Evolutionary conservation across 768 basidiomycete genomes (phyloP).

Genomic region (Tremella fuciformis): DNA sequence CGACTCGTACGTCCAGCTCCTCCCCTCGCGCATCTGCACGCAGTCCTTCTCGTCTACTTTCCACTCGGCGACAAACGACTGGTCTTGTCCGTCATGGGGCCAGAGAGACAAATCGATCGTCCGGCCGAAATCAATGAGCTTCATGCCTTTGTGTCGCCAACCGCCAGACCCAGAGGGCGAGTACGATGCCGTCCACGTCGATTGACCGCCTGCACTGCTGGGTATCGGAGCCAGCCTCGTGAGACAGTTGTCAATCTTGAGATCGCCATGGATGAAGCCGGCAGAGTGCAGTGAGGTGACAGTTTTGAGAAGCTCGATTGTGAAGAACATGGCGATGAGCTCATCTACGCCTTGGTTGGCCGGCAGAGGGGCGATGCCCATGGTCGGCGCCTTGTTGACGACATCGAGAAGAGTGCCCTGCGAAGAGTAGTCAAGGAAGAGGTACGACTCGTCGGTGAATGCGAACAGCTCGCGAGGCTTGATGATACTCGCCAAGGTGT

Average conservation of each 20-base stretch:
- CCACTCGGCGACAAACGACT: constrained; percentile 85
- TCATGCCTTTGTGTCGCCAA: constrained; percentile 83
- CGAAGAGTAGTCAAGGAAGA: constrained; percentile 79
- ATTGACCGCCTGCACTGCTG: constrained; percentile 67
- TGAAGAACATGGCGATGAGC: constrained; percentile 90
- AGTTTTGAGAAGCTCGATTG: constrained; percentile 78
- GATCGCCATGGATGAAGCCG: constrained; percentile 93
- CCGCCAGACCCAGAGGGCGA: constrained; percentile 73
- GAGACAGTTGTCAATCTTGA: constrained; percentile 99
- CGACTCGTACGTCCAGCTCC: constrained; percentile 89
- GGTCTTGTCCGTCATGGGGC: constrained; percentile 58
- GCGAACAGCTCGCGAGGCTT: constrained; percentile 74
- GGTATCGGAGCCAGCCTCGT: constrained; percentile 66
- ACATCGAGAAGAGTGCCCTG: constrained; percentile 90
- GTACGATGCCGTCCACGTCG: constrained; percentile 73
- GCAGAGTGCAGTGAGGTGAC: constrained; percentile 75
- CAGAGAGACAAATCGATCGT: constrained; percentile 82
- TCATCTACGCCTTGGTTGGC: constrained; percentile 66
- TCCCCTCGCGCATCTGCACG: constrained; percentile 76
- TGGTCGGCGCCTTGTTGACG: constrained; percentile 75
- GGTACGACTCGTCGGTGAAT: constrained; percentile 82
- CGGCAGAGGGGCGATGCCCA: constrained; percentile 61
- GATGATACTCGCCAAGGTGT: constrained; percentile 67
- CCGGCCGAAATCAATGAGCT: constrained; percentile 95
- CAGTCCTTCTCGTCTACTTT: constrained; percentile 85